Percentiles rank a stretch among this genome's conserved stretches.
phyloP scores from a whole-genome alignment of 441 rosid species.

The Brassica balearica region DNA sequence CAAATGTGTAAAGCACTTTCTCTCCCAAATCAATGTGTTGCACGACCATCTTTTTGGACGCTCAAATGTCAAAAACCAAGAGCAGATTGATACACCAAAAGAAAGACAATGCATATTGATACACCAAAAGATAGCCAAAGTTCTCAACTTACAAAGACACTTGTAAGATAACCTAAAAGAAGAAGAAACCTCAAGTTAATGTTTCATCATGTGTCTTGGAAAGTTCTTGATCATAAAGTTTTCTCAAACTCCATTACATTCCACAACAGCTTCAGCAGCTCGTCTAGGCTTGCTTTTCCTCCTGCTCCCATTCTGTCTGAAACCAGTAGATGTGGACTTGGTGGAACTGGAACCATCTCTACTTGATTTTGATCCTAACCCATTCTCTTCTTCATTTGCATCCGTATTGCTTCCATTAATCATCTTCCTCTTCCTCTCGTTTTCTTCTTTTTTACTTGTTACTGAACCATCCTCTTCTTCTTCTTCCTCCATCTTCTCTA shows the following conservation, averaged over 20 bases:
- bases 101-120: conserved; percentile 11
- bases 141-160: conserved; percentile 12
- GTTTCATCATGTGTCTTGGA: conserved; percentile 12
- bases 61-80: conserved; percentile 16
- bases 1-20: not conserved
- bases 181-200: conserved; percentile 19
- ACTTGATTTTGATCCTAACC: conserved; percentile 51
- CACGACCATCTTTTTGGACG: not conserved
- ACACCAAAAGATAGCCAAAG: conserved; percentile 20
- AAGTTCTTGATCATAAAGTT: conserved; percentile 8
- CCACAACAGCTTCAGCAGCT: conserved; percentile 90
- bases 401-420: conserved; percentile 34
- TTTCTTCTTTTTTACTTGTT: conserved; percentile 44
- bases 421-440: conserved; percentile 57
- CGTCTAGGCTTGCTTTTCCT: conserved; percentile 87
- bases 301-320: conserved; percentile 79
- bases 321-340: conserved; percentile 61
- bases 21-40: conserved; percentile 9
- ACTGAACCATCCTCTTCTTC: conserved; percentile 42
- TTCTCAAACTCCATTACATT: conserved; percentile 62
- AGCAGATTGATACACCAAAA: not conserved
- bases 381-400: conserved; percentile 53
- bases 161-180: conserved; percentile 23
- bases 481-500: conserved; percentile 50
- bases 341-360: conserved; percentile 60